Evolutionary conservation across 257 asterid species (phyloP), one percentile per base, ranked within the genome.

Genomic region (Apocynum venetum): DNA sequence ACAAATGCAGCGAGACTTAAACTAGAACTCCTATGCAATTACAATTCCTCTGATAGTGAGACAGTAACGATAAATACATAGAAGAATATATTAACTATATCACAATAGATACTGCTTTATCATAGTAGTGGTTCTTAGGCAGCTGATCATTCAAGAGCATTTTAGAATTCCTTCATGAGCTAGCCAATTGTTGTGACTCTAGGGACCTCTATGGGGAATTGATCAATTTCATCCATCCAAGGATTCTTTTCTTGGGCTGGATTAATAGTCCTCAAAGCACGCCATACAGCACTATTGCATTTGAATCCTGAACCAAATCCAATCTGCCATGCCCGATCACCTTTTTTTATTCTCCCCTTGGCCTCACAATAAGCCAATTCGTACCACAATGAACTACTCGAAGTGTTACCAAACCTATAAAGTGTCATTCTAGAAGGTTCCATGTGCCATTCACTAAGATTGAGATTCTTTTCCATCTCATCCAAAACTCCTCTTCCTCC

Each of bases 401-500:
- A 86, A 1, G 87, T 86, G 35, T 86, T 86, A 6, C 86, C 89
- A 69, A 83, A 83, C 38, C 87, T 79, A 8, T 66, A 83, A 0
- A 86, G 83, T 0, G 89, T 83, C 89, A 86, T 86, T 67, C 89
- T 83, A 53, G 89, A 86, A 0, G 89, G 87, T 76, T 86, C 87
- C 86, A 86, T 77, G 19, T 83, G 87, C 80, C 83, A 75, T 44
- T 81, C 72, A 0, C 59, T 59, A 0, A 86, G 77, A 11, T 72
- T 11, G 0, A 86, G 72, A 40, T 77, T 82, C 80, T 79, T 86
- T 77, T 86, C 80, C 1, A 82, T 6, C 25, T 63, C 83, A 68
- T 86, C 87, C 57, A 86, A 8, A 51, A 82, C 84, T 0, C 79
- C 86, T 78, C 83, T 81, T 4, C 87, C 87, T 31, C 87, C 86